Evolutionary conservation across 495 filamentous ascomycete species (phyloP).

Genomic region (Neurospora tetraspora): DNA sequence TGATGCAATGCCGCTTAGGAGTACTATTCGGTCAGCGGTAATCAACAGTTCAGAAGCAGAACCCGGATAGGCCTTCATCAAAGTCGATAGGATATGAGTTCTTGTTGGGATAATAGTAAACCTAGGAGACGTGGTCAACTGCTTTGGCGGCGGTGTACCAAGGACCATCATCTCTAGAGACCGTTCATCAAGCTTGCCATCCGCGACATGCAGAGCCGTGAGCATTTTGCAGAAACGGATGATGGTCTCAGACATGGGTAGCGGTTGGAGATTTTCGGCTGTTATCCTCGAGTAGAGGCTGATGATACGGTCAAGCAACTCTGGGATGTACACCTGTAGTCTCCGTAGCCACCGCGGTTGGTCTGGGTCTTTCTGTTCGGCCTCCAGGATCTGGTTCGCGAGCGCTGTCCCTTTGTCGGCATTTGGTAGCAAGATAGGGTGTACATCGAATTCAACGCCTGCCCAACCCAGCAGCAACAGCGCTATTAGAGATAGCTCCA

Average conservation of each 20-base stretch:
- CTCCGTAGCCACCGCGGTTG: conserved; percentile 35
- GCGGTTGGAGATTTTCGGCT: conserved; percentile 68
- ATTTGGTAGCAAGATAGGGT: conserved; percentile 37
- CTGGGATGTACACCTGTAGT: conserved; percentile 33
- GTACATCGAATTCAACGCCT: conserved; percentile 77
- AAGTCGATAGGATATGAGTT: conserved; percentile 55
- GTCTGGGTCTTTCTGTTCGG: conserved; percentile 28
- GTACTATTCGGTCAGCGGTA: conserved; percentile 59
- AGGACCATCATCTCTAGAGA: conserved; percentile 57
- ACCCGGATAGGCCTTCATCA: conserved; percentile 65
- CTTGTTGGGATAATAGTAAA: conserved; percentile 44
- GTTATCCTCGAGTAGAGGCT: conserved; percentile 74
- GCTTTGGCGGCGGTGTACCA: conserved; percentile 23
- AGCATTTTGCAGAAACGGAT: conserved; percentile 71
- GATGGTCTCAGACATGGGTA: conserved; percentile 71
- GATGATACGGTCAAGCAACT: conserved; percentile 69
- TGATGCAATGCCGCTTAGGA: conserved; percentile 79
- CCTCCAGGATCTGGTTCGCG: conserved; percentile 36
- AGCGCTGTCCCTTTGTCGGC: conserved; percentile 35
- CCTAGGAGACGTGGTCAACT: conserved; percentile 31
- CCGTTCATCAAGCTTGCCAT: conserved; percentile 57
- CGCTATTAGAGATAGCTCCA: conserved; percentile 76
- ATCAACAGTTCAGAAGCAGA: conserved; percentile 51
- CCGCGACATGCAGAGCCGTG: conserved; percentile 55
- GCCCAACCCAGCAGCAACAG: conserved; percentile 79